A percentile compares a stretch with the other conserved stretches of the same genome.
phyloP scores from a whole-genome alignment of 2,329 filamentous ascomycete species.

The Sarocladium kiliense region DNA sequence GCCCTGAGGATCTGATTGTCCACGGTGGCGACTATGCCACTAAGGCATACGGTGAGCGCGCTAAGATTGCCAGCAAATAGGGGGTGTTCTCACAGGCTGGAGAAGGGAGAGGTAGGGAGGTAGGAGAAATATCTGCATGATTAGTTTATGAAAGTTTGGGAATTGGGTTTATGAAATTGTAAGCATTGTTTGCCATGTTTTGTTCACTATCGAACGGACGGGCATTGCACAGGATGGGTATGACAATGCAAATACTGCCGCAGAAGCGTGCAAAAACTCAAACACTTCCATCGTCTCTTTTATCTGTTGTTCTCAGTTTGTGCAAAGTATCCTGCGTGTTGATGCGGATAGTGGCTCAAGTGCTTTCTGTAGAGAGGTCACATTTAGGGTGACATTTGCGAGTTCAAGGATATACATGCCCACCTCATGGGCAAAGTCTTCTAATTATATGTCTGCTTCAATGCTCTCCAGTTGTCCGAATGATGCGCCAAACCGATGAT shows the following conservation, averaged over 20 bases:
- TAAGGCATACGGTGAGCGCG: conserved; percentile 80
- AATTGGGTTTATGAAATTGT: conserved; percentile 2
- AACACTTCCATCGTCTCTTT: no score
- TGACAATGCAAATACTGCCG: neutral
- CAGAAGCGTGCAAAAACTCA: neutral
- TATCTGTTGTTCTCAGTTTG: no score
- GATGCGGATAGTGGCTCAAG: no score
- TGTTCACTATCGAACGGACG: neutral
- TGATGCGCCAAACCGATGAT: neutral
- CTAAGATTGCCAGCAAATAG: neutral
- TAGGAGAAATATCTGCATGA: neutral
- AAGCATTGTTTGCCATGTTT: neutral
- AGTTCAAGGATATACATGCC: no score
- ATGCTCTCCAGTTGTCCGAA: neutral
- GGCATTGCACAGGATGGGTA: neutral
- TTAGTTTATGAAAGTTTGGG: neutral
- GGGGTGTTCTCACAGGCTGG: no score
- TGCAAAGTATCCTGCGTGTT: no score
- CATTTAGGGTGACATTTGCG: no score
- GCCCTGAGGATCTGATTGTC: conserved; percentile 85
- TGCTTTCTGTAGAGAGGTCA: no score
- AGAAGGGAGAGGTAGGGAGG: neutral
- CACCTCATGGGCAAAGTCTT: neutral
- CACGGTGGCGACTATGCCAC: conserved; percentile 88
- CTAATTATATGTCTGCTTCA: neutral